A percentile compares a stretch with the other conserved stretches of the same genome.
Conservation (phyloP, 169 alveolate genomes). For the Plasmodium berghei region DNA sequence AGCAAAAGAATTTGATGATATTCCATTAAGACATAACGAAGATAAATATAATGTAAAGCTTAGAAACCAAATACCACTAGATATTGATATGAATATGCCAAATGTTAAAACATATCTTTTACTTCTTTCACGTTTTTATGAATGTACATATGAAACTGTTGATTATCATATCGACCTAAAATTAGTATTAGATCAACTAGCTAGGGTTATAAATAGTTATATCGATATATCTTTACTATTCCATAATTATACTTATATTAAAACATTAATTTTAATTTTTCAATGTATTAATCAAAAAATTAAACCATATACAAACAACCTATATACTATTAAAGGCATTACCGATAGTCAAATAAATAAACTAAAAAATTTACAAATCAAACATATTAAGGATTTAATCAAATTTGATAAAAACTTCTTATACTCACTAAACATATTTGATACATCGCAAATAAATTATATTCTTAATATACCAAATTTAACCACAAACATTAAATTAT, state of each 20-base stretch:
- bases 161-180: slow-evolving; percentile 91
- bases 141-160: slow-evolving; percentile 91
- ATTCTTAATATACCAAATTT: slow-evolving; percentile 40
- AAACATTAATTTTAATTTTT: slow-evolving; percentile 57
- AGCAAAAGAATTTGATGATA: slow-evolving; percentile 92
- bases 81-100: slow-evolving; percentile 90
- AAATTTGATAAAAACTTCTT: slow-evolving; percentile 37
- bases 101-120: slow-evolving; percentile 93
- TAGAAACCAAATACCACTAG: slow-evolving; percentile 89
- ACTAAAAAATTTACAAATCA: slow-evolving; percentile 39
- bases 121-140: slow-evolving; percentile 81
- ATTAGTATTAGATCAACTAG: slow-evolving; percentile 89
- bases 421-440: slow-evolving; percentile 54
- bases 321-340: slow-evolving; percentile 35
- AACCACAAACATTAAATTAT: slow-evolving; percentile 35
- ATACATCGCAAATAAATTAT: slow-evolving; percentile 38
- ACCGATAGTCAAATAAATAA: slow-evolving; percentile 25
- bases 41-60: slow-evolving; percentile 93
- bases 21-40: slow-evolving; percentile 95
- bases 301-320: slow-evolving; percentile 57
- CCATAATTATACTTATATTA: slow-evolving; percentile 62
- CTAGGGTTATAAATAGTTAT: slow-evolving; percentile 90
- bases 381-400: slow-evolving; percentile 34
- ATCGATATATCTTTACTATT: slow-evolving; percentile 80
- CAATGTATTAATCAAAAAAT: slow-evolving; percentile 77